A percentile compares a stretch with the other conserved stretches of the same genome.
Conservation (phyloP, 208 protist species). For the Perkinsela sp. region DNA sequence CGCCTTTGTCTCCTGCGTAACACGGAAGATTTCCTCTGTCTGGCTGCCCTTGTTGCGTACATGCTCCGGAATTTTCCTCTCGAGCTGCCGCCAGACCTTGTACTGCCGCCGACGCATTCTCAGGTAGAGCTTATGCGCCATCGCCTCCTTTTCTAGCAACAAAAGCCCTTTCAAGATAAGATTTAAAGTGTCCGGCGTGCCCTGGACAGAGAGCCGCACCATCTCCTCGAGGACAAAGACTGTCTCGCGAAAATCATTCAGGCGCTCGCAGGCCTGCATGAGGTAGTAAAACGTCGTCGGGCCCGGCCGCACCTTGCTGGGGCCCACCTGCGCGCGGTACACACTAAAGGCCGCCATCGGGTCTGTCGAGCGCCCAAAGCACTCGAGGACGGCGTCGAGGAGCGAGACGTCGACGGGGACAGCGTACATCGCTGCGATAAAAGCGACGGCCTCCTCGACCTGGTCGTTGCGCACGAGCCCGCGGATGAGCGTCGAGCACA, state of each 20-base stretch:
- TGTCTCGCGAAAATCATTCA: not conserved
- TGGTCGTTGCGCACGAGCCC: constrained; percentile 25
- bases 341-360: constrained; percentile 24
- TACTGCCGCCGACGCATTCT: not conserved
- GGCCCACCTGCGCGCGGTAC: constrained; percentile 8
- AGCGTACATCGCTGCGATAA: constrained; percentile 23
- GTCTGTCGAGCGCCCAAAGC: constrained; percentile 18
- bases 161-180: not conserved
- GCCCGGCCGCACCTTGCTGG: not conserved
- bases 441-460: constrained; percentile 19
- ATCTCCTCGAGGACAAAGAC: not conserved
- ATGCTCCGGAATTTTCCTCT: not conserved
- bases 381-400: constrained; percentile 28
- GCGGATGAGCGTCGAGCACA: constrained; percentile 21
- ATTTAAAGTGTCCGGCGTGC: not conserved
- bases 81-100: not conserved
- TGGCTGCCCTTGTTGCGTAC: not conserved
- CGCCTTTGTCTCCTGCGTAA: not conserved
- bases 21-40: not conserved
- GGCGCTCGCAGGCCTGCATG: not conserved
- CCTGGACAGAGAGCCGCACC: not conserved
- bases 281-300: not conserved
- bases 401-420: constrained; percentile 17
- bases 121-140: not conserved
- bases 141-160: not conserved